Percentiles rank a stretch among this genome's conserved stretches.
Evolutionary conservation across 2,329 filamentous ascomycete genomes (phyloP).

Genomic region (Aspergillus sp.): DNA sequence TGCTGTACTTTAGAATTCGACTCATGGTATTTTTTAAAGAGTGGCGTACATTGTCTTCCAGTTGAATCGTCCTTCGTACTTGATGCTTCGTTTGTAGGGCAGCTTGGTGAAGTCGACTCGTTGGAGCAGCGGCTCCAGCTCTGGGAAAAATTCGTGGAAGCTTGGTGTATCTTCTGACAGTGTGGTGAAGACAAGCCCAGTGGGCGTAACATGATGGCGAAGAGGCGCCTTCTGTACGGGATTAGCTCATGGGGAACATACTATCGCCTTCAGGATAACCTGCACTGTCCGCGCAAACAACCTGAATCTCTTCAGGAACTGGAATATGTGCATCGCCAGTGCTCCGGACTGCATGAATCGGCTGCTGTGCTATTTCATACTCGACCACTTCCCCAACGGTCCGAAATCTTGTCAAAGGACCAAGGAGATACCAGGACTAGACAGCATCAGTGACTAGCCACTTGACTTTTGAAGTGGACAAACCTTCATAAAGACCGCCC

Average conservation of each 20-base stretch:
- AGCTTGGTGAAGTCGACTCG: slow-evolving; percentile 56
- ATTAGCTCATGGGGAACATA: background rate
- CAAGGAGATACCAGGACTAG: slow-evolving; percentile 55
- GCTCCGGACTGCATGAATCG: slow-evolving; percentile 40
- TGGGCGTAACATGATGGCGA: slow-evolving; percentile 47
- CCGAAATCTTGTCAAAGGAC: slow-evolving; percentile 53
- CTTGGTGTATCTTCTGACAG: slow-evolving; percentile 48
- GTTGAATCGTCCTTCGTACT: slow-evolving; percentile 58
- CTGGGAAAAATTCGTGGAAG: slow-evolving; percentile 56
- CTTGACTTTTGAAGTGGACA: background rate
- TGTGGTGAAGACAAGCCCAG: slow-evolving; percentile 54
- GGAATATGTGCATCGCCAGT: slow-evolving; percentile 29
- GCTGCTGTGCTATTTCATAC: slow-evolving; percentile 53
- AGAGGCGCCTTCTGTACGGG: slow-evolving; percentile 24
- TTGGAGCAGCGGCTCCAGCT: slow-evolving; percentile 49
- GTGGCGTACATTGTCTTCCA: slow-evolving; percentile 56
- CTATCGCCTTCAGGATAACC: background rate
- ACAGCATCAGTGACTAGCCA: background rate
- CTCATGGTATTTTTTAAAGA: no score
- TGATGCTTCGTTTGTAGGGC: slow-evolving; percentile 53
- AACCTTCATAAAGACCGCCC: slow-evolving; percentile 52
- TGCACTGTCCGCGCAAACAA: slow-evolving; percentile 37
- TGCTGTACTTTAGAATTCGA: slow-evolving; percentile 15
- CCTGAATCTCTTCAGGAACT: slow-evolving; percentile 39
- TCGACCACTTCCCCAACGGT: slow-evolving; percentile 40